A percentile compares a stretch with the other conserved stretches of the same genome.
Evolutionary conservation across 2,329 filamentous ascomycete species (phyloP).

Genomic region (Plenodomus lindquistii): DNA sequence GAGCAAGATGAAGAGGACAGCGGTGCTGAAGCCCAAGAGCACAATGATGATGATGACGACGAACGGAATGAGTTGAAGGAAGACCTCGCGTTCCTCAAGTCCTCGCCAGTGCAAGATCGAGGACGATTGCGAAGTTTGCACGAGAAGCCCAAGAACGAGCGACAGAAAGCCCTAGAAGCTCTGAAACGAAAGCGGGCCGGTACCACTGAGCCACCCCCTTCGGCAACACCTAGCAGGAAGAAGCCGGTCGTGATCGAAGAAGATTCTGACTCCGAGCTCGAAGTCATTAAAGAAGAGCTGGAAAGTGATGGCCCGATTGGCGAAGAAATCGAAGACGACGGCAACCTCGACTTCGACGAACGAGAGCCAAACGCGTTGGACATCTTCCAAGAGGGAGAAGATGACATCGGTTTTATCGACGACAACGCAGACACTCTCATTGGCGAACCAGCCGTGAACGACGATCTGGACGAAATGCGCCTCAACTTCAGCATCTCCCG

Average conservation of each 20-base stretch:
- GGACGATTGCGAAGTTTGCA: conserved; percentile 29
- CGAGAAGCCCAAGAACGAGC: conserved; percentile 36
- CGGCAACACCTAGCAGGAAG: conserved; percentile 26
- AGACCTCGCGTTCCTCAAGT: conserved; percentile 50
- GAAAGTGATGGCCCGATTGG: conserved; percentile 18
- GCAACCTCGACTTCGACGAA: conserved; percentile 25
- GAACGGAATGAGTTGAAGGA: conserved; percentile 49
- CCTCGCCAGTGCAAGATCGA: conserved; percentile 35
- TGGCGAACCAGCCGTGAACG: conserved; percentile 46
- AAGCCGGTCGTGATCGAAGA: conserved; percentile 25
- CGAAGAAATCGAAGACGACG: conserved; percentile 29
- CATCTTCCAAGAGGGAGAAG: conserved; percentile 57
- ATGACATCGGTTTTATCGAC: conserved; percentile 66
- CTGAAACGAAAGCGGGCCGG: conserved; percentile 49
- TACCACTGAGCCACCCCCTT: conserved; percentile 28
- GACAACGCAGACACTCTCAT: conserved; percentile 62
- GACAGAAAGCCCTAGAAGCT: conserved; percentile 49
- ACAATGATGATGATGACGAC: conserved; percentile 16
- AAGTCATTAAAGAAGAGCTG: conserved; percentile 40
- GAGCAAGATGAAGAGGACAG: conserved; percentile 8
- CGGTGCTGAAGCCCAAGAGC: background rate
- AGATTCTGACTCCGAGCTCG: conserved; percentile 34
- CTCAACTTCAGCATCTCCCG: conserved; percentile 71
- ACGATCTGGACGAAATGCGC: conserved; percentile 62
- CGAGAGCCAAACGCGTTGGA: conserved; percentile 40